Evolutionary conservation across 2,329 filamentous ascomycete genomes (phyloP), one percentile per base, ranked within the genome.

Genomic region (Balansia obtecta): DNA sequence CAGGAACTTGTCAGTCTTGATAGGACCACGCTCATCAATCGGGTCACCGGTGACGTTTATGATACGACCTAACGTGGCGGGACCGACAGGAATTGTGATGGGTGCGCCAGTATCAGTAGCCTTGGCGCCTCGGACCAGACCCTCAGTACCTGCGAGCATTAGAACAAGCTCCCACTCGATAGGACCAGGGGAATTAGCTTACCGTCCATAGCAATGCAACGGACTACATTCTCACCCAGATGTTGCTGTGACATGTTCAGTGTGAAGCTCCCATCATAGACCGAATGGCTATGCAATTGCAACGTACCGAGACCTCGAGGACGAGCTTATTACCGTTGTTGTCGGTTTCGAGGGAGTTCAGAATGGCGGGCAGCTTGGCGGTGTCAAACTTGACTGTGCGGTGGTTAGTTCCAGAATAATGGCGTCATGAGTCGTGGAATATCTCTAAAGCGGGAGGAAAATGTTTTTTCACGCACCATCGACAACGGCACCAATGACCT

Each of bases 181-280:
- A 10, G 39, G 3, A 43, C 20, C 12, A 22, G 30, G 30, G 18
- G 34, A 20, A 34, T 51, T 49, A 51, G 71, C 82, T 73, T 83
- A 94, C 91, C 93, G 76, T 98, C 93, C 93, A 98, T 98, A 76
- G 93, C 93, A 95, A 98, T 98, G 75, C 88, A 95, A 74, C 93
- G 85, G 72, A 98, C 93, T 70, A 96, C 88, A 80, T 88, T 95
- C 80, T 98, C 88, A 78, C 93, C 93, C 74, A 98, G 77, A 83
- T 97, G 93, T 96, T 98, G 93, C 89, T 96, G 61, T 54, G 48
- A 13, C 55, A 39, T 57, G 60, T 69, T 79, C 60, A 77, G 65
- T 55, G 40, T 40, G 30, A 20, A 20, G 43, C 33, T 51, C 52
- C n/a, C 39, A 7, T 7, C n/a, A 48, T 49, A 49, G 39, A 43